Conservation (phyloP, 805 yeast species). For the Nakazawaea molendinolei region DNA sequence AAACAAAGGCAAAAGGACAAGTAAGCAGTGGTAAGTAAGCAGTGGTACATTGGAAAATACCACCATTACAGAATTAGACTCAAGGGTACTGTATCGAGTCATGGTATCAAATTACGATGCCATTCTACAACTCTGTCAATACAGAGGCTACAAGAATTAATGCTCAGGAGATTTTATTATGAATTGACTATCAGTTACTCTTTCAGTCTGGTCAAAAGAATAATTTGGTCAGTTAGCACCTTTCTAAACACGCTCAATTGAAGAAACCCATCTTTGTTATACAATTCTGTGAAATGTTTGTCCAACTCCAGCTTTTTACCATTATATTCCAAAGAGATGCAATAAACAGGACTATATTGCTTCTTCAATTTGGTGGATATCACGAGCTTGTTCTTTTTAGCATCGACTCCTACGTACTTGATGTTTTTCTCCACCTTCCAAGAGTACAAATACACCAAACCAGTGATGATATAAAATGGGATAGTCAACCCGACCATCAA, state of each 20-base stretch:
- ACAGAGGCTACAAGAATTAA: too few species aligned
- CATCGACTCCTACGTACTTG: slow-evolving; percentile 37
- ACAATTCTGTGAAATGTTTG: slow-evolving; percentile 34
- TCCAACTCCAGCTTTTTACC: slow-evolving; percentile 15
- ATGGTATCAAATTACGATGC: too few species aligned
- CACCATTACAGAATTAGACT: too few species aligned
- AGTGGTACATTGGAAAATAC: too few species aligned
- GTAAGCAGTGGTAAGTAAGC: too few species aligned
- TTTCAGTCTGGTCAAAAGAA: slow-evolving; percentile 17
- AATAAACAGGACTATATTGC: slow-evolving; percentile 39
- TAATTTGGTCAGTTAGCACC: slow-evolving; percentile 18
- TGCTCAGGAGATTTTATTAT: not conserved
- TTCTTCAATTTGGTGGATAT: slow-evolving; percentile 32
- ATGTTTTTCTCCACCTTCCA: slow-evolving; percentile 33
- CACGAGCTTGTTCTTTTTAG: slow-evolving; percentile 27
- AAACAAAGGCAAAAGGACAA: too few species aligned
- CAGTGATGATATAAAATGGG: slow-evolving; percentile 31
- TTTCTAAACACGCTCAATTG: slow-evolving; percentile 27
- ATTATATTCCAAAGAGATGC: slow-evolving; percentile 27
- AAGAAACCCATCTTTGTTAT: slow-evolving; percentile 39
- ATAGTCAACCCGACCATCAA: slow-evolving; percentile 30
- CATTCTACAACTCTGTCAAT: too few species aligned
- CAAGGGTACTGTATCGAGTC: too few species aligned
- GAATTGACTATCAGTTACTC: slow-evolving; percentile 10
- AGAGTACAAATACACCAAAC: slow-evolving; percentile 27